Evolutionary conservation across 805 yeast species (phyloP).

Genomic region (Spathaspora arborariae): DNA sequence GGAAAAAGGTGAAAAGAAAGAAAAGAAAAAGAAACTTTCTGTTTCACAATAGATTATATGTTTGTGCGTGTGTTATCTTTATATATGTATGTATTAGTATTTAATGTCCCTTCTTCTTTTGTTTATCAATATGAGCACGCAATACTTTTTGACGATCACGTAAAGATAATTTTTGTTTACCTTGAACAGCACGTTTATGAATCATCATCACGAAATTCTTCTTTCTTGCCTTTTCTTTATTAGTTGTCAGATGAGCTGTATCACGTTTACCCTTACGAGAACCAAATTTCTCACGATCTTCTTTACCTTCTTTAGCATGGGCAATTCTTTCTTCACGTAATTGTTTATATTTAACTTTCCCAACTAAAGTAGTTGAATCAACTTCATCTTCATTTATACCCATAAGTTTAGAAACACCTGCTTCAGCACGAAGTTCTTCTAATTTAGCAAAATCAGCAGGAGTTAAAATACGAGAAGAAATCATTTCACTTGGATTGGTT

Average conservation of each 20-base stretch:
- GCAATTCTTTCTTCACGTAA: conserved; percentile 88
- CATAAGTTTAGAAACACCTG: conserved; percentile 79
- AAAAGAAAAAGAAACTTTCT: conserved; percentile 11
- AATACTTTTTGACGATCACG: conserved; percentile 86
- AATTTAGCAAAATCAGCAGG: conserved; percentile 98
- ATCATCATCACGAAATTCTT: conserved; percentile 99
- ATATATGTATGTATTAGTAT: background rate
- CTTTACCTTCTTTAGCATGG: conserved; percentile 84
- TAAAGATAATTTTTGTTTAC: conserved; percentile 84
- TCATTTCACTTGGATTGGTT: conserved; percentile 38
- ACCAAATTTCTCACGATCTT: conserved; percentile 87
- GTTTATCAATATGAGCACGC: conserved; percentile 82
- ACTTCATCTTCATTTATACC: conserved; percentile 83
- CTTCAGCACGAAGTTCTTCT: conserved; percentile 79
- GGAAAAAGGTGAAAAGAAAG: conserved; percentile 14
- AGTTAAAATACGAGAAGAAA: conserved; percentile 76
- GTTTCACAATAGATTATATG: background rate
- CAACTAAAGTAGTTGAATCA: conserved; percentile 73
- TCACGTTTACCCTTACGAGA: conserved; percentile 79
- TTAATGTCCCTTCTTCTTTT: conserved; percentile 79
- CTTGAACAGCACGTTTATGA: conserved; percentile 91
- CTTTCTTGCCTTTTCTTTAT: conserved; percentile 93
- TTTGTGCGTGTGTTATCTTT: background rate
- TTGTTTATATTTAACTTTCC: conserved; percentile 78
- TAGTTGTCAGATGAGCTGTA: conserved; percentile 83